Evolutionary conservation across 371 early-diverging fungal species (phyloP).

Genomic region (Umbelopsis sp.): DNA sequence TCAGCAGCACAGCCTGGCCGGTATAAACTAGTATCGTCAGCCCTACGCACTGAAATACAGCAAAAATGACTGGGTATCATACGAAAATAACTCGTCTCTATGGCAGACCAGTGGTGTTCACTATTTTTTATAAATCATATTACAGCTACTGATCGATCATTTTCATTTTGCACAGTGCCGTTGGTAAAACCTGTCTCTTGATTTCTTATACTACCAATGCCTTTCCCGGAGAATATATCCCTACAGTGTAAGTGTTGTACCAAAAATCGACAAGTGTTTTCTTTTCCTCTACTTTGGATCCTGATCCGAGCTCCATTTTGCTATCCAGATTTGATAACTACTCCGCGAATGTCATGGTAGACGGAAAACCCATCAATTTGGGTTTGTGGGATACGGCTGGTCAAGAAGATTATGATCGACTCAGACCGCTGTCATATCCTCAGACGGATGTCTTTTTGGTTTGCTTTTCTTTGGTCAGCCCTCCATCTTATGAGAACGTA

Average conservation of each 20-base stretch:
- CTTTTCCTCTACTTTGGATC: neutral
- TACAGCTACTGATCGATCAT: neutral
- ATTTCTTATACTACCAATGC: conserved; percentile 84
- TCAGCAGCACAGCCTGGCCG: neutral
- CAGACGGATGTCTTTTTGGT: conserved; percentile 90
- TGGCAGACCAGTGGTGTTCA: too few species aligned
- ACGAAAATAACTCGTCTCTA: neutral
- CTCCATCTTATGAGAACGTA: conserved; percentile 83
- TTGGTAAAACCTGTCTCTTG: conserved; percentile 84
- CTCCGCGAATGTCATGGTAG: conserved; percentile 85
- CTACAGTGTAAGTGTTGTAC: conserved; percentile 63
- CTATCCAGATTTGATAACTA: conserved; percentile 77
- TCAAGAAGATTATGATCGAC: conserved; percentile 86
- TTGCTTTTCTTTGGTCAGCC: conserved; percentile 82
- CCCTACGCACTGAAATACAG: too few species aligned
- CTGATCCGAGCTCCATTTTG: neutral
- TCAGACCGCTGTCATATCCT: conserved; percentile 85
- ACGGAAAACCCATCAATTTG: conserved; percentile 81
- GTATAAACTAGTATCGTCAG: too few species aligned
- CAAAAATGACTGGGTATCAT: too few species aligned
- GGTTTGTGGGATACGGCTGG: conserved; percentile 95
- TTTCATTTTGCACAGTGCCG: conserved; percentile 60
- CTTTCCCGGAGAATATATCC: conserved; percentile 83
- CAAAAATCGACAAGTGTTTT: neutral
- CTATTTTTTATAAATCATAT: neutral